Conservation (phyloP, 768 basidiomycete genomes). For the Lactifluus rugatus region DNA sequence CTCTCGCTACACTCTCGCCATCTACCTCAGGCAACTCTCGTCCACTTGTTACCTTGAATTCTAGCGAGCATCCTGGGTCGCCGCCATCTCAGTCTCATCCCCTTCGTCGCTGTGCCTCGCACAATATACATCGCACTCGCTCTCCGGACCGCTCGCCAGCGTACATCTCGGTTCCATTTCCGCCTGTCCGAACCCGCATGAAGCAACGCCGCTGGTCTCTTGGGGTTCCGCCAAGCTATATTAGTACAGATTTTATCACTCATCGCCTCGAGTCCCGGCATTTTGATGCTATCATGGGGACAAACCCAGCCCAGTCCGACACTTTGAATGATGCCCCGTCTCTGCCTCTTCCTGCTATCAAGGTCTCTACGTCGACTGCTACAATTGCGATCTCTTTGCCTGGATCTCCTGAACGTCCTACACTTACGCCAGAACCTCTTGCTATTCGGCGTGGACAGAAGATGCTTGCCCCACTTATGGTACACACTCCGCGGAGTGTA, state of each 20-base stretch:
- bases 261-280: conserved; percentile 13
- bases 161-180: neutral
- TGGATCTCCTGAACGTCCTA: conserved; percentile 14
- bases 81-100: conserved; percentile 1
- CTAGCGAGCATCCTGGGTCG: neutral
- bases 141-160: neutral
- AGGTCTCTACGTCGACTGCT: conserved; percentile 27
- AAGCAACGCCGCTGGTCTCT: conserved; percentile 20
- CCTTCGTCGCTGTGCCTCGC: conserved; percentile 12
- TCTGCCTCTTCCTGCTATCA: conserved; percentile 26
- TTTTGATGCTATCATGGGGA: neutral
- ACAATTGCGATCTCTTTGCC: conserved; percentile 25
- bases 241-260: conserved; percentile 13
- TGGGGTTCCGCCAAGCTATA: conserved; percentile 14
- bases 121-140: neutral
- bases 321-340: neutral
- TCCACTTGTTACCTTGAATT: neutral
- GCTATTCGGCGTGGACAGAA: conserved; percentile 34
- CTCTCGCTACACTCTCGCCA: neutral
- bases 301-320: neutral
- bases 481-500: conserved; percentile 19
- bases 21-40: neutral
- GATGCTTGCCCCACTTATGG: conserved; percentile 25
- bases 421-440: conserved; percentile 22
- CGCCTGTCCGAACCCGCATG: neutral